Conservation (phyloP, 2,329 filamentous ascomycete genomes). For the Lasiodiplodia sp. region DNA sequence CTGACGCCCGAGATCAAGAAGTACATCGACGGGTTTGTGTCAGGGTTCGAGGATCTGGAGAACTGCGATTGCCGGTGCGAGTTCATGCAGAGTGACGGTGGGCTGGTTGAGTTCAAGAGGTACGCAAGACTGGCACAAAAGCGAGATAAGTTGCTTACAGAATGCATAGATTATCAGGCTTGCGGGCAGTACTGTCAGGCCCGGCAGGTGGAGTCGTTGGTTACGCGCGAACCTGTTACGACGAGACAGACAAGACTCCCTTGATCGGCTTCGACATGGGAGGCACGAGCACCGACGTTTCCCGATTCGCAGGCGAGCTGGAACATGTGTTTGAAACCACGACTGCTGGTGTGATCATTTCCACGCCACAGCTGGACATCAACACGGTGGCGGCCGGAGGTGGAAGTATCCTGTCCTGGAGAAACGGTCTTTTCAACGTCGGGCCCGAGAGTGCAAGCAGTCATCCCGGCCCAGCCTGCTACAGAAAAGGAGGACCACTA, state of each 20-base stretch:
- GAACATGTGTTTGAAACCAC: constrained; percentile 44
- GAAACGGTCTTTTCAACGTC: constrained; percentile 87
- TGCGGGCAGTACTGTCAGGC: constrained; percentile 42
- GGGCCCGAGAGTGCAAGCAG: constrained; percentile 66
- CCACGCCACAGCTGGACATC: constrained; percentile 43
- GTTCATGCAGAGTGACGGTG: constrained; percentile 47
- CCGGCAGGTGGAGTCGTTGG: constrained; percentile 47
- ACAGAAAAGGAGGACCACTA: constrained; percentile 46
- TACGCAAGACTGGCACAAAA: not conserved
- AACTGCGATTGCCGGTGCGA: constrained; percentile 41
- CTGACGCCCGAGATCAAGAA: constrained; percentile 38
- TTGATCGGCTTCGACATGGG: constrained; percentile 44
- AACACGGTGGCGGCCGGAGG: constrained; percentile 61
- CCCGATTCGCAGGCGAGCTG: constrained; percentile 40
- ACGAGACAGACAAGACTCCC: constrained; percentile 35
- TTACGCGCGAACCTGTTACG: constrained; percentile 41
- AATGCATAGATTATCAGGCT: constrained; percentile 39
- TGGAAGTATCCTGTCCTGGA: constrained; percentile 83
- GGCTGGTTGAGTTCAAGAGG: constrained; percentile 35
- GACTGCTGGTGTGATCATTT: constrained; percentile 42
- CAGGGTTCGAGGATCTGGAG: constrained; percentile 39
- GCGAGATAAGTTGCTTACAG: not conserved
- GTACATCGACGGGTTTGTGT: constrained; percentile 38
- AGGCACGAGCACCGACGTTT: constrained; percentile 43
- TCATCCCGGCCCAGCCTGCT: constrained; percentile 45